Conservation (phyloP, 208 protist genomes). For the Leishmania lainsoni region DNA sequence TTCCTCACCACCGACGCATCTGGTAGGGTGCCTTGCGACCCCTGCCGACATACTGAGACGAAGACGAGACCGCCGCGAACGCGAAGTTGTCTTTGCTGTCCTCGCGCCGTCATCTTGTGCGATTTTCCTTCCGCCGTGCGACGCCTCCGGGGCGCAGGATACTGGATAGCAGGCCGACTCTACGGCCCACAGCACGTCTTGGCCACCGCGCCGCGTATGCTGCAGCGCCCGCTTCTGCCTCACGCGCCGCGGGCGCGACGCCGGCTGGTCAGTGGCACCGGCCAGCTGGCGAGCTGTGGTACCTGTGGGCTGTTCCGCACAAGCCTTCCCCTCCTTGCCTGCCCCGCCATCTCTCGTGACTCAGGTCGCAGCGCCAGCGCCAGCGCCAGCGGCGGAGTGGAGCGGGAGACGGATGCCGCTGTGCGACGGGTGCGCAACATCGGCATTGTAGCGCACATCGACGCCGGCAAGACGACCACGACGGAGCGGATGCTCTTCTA, state of each 20-base stretch:
- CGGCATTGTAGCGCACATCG: conserved; percentile 96
- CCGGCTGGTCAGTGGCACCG: not conserved
- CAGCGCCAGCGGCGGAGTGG: not conserved
- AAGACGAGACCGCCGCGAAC: not conserved
- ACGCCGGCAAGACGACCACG: conserved; percentile 96
- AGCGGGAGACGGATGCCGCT: not conserved
- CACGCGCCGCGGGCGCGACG: not conserved
- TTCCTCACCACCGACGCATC: not conserved
- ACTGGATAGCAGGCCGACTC: not conserved
- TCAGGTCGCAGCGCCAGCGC: too few relatives aligned
- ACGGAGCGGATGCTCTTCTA: conserved; percentile 96
- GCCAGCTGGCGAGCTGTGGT: not conserved
- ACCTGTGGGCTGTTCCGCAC: not conserved
- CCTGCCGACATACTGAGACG: not conserved
- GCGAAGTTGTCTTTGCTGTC: not conserved
- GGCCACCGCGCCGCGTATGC: not conserved
- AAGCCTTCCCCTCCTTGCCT: not conserved
- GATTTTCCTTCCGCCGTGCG: not conserved
- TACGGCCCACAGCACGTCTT: not conserved
- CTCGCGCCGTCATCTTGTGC: not conserved
- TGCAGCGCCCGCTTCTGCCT: not conserved
- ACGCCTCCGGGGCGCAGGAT: not conserved
- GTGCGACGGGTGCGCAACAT: conserved; percentile 90
- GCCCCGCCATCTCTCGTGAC: not conserved
- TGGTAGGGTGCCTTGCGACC: not conserved